A percentile compares a stretch with the other conserved stretches of the same genome.
Evolutionary conservation across 441 rosid genomes (phyloP).

Genomic region (Erodium moschatum): DNA sequence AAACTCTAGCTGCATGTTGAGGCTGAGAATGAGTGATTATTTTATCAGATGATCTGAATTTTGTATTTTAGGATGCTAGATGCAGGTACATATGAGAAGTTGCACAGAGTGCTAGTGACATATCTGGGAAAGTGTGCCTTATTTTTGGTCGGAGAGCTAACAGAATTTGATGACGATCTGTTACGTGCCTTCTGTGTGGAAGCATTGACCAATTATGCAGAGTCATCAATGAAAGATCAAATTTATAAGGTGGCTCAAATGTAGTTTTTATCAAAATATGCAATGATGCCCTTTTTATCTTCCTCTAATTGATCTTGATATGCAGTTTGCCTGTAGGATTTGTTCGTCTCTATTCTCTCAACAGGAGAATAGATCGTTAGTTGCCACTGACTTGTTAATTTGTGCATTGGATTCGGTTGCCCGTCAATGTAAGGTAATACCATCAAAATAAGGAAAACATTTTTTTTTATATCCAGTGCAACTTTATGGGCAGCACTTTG

Average conservation of each 20-base stretch:
- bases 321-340: slow-evolving; percentile 62
- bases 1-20: neutral
- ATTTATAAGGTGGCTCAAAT: slow-evolving; percentile 44
- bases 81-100: slow-evolving; percentile 44
- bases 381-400: slow-evolving; percentile 33
- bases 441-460: neutral
- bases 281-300: neutral
- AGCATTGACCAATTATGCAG: slow-evolving; percentile 43
- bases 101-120: slow-evolving; percentile 44
- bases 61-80: slow-evolving; percentile 46
- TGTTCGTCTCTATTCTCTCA: slow-evolving; percentile 47
- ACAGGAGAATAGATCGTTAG: slow-evolving; percentile 29
- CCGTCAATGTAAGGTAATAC: slow-evolving; percentile 54
- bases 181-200: slow-evolving; percentile 33
- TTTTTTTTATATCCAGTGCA: neutral
- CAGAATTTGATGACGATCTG: slow-evolving; percentile 38
- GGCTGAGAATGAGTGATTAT: neutral
- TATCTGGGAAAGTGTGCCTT: slow-evolving; percentile 45
- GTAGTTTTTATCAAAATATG: slow-evolving; percentile 8
- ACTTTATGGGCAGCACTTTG: neutral
- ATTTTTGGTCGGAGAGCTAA: slow-evolving; percentile 46
- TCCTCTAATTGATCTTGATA: slow-evolving; percentile 21
- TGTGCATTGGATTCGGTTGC: slow-evolving; percentile 37
- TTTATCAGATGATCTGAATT: slow-evolving; percentile 6
- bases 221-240: slow-evolving; percentile 57